Conservation (phyloP, 441 rosid species). For the Brassica hybrid region DNA sequence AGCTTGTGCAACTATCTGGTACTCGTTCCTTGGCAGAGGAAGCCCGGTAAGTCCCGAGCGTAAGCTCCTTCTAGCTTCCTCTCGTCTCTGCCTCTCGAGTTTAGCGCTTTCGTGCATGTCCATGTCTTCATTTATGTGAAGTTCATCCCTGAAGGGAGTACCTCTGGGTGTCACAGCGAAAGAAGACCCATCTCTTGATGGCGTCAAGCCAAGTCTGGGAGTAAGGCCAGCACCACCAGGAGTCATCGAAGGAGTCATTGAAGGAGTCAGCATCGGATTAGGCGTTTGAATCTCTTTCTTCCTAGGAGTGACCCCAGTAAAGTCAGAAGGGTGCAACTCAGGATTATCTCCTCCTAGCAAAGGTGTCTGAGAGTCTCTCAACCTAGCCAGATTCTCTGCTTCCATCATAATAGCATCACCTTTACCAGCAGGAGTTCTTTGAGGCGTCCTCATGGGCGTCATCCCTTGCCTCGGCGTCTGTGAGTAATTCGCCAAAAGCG, state of each 20-base stretch:
- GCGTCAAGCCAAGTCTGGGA: conserved; percentile 93
- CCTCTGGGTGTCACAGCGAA: conserved; percentile 88
- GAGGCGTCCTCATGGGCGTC: conserved; percentile 93
- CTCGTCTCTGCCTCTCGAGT: conserved; percentile 78
- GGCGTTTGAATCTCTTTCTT: conserved; percentile 90
- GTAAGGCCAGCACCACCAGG: conserved; percentile 82
- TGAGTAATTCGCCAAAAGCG: conserved; percentile 91
- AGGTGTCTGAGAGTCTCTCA: conserved; percentile 99
- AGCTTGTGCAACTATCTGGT: conserved; percentile 83
- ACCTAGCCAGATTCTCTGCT: conserved; percentile 92
- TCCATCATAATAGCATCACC: conserved; percentile 99
- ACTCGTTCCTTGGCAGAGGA: conserved; percentile 96
- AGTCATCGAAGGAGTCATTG: conserved; percentile 70
- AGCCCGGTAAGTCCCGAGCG: conserved; percentile 75
- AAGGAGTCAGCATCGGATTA: conserved; percentile 74
- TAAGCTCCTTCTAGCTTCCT: conserved; percentile 80
- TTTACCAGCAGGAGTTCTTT: conserved; percentile 96
- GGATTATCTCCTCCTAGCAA: conserved; percentile 97
- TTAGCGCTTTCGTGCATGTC: conserved; percentile 78
- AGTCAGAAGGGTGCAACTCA: conserved; percentile 98
- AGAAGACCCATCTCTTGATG: conserved; percentile 82
- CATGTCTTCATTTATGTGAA: conserved; percentile 91
- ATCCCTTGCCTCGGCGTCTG: conserved; percentile 87
- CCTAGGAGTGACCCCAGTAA: conserved; percentile 97
- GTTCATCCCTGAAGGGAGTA: conserved; percentile 97